Conservation (phyloP, 352 stramenopile genomes). For the Halophytophthora batemanensis region DNA sequence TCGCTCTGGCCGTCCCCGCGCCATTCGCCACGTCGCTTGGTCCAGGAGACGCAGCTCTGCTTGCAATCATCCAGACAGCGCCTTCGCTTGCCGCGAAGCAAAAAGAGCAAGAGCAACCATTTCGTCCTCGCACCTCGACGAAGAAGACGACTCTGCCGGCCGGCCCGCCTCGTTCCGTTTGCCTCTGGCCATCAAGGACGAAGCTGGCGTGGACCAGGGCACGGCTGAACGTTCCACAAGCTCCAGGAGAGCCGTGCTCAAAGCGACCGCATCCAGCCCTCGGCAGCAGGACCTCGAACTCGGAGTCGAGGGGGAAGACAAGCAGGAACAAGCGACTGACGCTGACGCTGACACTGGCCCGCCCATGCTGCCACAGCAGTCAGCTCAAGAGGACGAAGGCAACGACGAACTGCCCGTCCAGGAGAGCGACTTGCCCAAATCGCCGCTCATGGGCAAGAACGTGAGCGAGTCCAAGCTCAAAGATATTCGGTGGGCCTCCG, state of each 20-base stretch:
- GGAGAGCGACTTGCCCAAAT: conserved; percentile 8
- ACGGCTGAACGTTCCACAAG: conserved; percentile 6
- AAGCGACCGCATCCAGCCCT: neutral
- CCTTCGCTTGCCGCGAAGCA: conserved; percentile 10
- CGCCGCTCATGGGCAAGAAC: conserved; percentile 1
- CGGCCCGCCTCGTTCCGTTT: conserved; percentile 4
- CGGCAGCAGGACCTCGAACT: conserved; percentile 14
- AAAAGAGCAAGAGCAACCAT: conserved; percentile 15
- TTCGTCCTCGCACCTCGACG: conserved; percentile 12
- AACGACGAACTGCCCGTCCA: too few species aligned
- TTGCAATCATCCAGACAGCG: too few species aligned
- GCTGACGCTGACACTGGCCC: too few species aligned
- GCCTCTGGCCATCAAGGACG: conserved; percentile 13
- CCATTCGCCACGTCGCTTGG: conserved; percentile 8
- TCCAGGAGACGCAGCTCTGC: neutral
- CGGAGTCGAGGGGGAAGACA: too few species aligned
- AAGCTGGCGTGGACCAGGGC: conserved; percentile 1
- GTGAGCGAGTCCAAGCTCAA: conserved; percentile 13
- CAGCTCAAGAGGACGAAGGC: neutral
- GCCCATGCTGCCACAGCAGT: too few species aligned
- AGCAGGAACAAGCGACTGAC: too few species aligned
- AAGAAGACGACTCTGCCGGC: conserved; percentile 11
- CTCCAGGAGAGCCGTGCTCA: too few species aligned
- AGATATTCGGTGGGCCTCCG: conserved; percentile 13
- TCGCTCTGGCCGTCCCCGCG: neutral